Evolutionary conservation across 345 rosid genomes (phyloP).

Genomic region (Salix suchowensis): DNA sequence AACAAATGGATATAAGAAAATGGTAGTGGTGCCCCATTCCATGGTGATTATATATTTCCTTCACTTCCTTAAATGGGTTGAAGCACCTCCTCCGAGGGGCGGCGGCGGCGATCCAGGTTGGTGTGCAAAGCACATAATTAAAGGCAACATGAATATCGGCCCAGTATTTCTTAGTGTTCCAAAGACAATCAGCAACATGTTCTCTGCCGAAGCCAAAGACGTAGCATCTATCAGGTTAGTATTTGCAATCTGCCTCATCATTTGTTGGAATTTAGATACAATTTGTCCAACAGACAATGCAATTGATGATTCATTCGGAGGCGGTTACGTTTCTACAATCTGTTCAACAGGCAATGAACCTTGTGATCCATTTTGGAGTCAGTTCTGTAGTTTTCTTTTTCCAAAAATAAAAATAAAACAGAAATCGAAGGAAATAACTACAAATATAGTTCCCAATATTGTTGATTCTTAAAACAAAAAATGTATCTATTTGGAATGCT

Average conservation of each 20-base stretch:
- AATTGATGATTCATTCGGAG: no score
- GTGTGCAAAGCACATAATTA: constrained; percentile 54
- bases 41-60: constrained; percentile 75
- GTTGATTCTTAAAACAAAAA: neutral
- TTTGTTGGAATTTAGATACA: neutral
- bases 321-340: no score
- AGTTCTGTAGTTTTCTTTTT: neutral
- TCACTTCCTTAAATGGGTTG: constrained; percentile 84
- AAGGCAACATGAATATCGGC: constrained; percentile 62
- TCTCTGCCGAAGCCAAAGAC: constrained; percentile 60
- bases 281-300: no score
- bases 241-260: neutral
- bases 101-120: constrained; percentile 63
- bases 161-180: constrained; percentile 70
- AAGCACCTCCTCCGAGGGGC: constrained; percentile 53
- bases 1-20: constrained; percentile 58
- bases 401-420: neutral
- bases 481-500: constrained; percentile 5
- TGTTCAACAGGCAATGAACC: no score
- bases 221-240: constrained; percentile 50
- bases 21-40: constrained; percentile 79
- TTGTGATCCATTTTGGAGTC: no score
- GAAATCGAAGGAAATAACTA: neutral
- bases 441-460: neutral
- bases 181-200: constrained; percentile 48